These are phyloP conservation scores for Melocanna baccifera DNA, from an alignment of 176 grass and related monocot species.

Conservation along the genomic window DNA sequence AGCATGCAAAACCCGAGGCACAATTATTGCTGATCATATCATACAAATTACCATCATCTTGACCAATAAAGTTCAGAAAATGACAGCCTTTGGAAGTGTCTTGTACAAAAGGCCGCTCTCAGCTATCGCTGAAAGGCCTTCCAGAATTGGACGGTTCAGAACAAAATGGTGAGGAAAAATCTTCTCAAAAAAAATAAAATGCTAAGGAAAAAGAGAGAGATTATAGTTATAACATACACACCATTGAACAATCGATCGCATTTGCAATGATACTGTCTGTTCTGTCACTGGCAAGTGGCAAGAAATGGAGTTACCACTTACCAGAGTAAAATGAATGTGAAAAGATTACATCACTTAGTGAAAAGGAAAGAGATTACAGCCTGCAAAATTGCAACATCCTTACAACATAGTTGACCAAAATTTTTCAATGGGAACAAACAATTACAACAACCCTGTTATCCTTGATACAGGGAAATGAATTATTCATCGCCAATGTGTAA, in stretches of 20 bases:
- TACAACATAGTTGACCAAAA: conserved; percentile 7
- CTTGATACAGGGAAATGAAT: conserved; percentile 31
- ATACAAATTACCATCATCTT: conserved; percentile 19
- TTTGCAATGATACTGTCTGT: background rate
- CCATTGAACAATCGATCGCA: background rate
- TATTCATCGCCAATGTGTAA: background rate
- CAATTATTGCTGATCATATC: background rate
- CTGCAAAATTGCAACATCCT: conserved; percentile 13
- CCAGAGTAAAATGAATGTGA: background rate
- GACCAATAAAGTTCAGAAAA: background rate
- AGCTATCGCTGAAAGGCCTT: background rate
- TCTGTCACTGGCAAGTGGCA: conserved; percentile 4
- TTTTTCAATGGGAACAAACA: background rate
- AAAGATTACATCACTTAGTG: background rate
- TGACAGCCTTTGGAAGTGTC: background rate
- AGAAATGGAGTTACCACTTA: background rate
- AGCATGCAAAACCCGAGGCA: background rate
- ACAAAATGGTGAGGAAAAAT: background rate
- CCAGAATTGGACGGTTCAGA: background rate
- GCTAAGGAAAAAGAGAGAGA: background rate
- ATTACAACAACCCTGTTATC: conserved; percentile 31
- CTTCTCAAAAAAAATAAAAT: background rate
- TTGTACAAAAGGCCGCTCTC: background rate
- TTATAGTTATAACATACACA: background rate
- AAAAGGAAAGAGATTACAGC: background rate